Evolutionary conservation across 2,329 filamentous ascomycete species (phyloP).

Genomic region (Bipolaris bicolor): DNA sequence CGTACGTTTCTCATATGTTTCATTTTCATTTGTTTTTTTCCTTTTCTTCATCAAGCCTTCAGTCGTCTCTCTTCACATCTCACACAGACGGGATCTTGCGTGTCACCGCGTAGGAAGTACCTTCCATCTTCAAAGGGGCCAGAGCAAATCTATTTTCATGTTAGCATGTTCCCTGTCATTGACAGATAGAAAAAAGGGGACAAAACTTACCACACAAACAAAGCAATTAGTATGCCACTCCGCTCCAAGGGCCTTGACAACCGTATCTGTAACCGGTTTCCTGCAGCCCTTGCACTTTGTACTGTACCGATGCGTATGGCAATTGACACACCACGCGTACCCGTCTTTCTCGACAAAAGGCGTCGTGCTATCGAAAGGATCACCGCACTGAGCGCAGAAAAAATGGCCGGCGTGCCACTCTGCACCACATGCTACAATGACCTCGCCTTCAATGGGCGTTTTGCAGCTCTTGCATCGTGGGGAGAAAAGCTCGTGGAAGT

Average conservation of each 20-base stretch:
- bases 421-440: constrained; percentile 89
- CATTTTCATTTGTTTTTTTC: neutral
- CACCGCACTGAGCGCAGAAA: constrained; percentile 98
- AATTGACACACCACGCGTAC: constrained; percentile 94
- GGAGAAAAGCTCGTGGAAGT: constrained; percentile 94
- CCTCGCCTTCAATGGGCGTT: constrained; percentile 94
- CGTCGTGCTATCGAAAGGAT: constrained; percentile 68
- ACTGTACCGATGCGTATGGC: constrained; percentile 88
- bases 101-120: constrained; percentile 66
- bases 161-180: neutral
- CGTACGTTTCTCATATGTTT: neutral
- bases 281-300: constrained; percentile 88
- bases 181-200: constrained; percentile 8
- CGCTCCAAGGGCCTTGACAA: constrained; percentile 83
- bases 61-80: constrained; percentile 66
- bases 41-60: constrained; percentile 56
- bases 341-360: constrained; percentile 98
- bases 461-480: constrained; percentile 95
- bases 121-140: constrained; percentile 66
- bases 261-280: constrained; percentile 84
- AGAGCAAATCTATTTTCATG: constrained; percentile 59
- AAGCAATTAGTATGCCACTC: constrained; percentile 97
- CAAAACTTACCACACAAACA: constrained; percentile 66
- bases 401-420: constrained; percentile 98
- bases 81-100: constrained; percentile 66